Evolutionary conservation across 345 rosid genomes (phyloP), one percentile per base, ranked within the genome.

Genomic region (Citrus mangshanensis): DNA sequence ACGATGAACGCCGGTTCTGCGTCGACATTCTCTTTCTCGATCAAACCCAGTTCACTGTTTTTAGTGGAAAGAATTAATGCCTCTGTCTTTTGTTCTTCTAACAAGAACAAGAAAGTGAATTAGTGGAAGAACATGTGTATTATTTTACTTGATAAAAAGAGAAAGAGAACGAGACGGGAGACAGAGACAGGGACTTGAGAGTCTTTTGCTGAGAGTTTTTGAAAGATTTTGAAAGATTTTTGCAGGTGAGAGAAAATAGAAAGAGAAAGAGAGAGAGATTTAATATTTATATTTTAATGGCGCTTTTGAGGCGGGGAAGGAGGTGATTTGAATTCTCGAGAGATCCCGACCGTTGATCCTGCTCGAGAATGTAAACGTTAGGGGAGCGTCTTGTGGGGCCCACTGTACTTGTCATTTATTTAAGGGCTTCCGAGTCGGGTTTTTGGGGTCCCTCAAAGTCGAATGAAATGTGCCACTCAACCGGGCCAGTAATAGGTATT

Each of bases 1-100:
- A 87, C 51, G 89, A 83, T 72, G 87, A 76, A 22, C 84, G 62
- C 60, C 83, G 79, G 73, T 59, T 86, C 71, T 77, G 76, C 12
- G 79, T 79, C 82, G 84, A 75, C 86, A 76, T 85, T 78, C 63
- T 25, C 35, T 65, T 21, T 54, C 14, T 30, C 16, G 51, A 46
- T 46, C 18, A 13, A 1, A 13, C 51, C 18, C 51, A 46, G 18
- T 46, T 12, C 51, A 4, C 51, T 13, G 18, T 13, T 3, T 46
- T 46, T 46, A 12, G 51, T 46, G 51, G 18, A 46, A 46, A 46
- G 51, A 46, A 46, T 46, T 46, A 46, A 13, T 46, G 18, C 51
- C 51, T 13, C 51, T 46, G 18, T 13, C 51, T 56, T 72, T 59
- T 67, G 56, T 62, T 80, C 76, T 69, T 68, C 8, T 4, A 40